Base-by-base conservation (phyloP, 108 stramenopile genomes). In the Aurantiochytrium sp. region DNA sequence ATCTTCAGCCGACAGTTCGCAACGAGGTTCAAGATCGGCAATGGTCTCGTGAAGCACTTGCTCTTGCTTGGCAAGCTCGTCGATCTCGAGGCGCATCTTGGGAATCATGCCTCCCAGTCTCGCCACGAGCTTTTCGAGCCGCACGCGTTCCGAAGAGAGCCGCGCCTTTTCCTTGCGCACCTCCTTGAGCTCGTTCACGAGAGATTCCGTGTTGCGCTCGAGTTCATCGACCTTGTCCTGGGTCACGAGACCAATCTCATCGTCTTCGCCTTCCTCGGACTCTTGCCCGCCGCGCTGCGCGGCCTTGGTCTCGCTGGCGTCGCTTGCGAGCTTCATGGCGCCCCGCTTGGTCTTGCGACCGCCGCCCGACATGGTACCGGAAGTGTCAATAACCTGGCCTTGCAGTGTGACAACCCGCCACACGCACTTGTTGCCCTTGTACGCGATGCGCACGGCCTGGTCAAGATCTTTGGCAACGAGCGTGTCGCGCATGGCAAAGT, bases 301-400 rank as follows among this genome's bases (percentile, higher is more conserved):
- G 57, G 35, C 72, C 90, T 88, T 45, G 64, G 87, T 44, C 76
- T 87, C 76, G 35, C 87, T 45, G 64, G 87, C 45, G 60, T 87
- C 76, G 35, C 64, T 44, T 5, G 28, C 87, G 60, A 72, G 42
- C 45, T 93, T 92, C 96, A 98, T 98, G 25, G 95, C 95, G 5
- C 97, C 98, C 59, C 91, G 95, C 44, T 94, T 92, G 42, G 95
- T 95, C 16, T 89, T 89, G 14, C 94, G 95, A 5, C 99, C 99
- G n/a, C 99, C 99, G 19, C 99, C 99, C 0, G 97, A 94, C 99
- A 99, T 99, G 49, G 99, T 97, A 44, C 99, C 99, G 21, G 97
- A 96, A 5, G 96, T 97, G 87, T 99, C 99, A 72, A 99, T 98
- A 60, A 99, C 92, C 89, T 98, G 94, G 8, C 99, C 99, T 83